Conservation (phyloP, 1,284 basidiomycete genomes). For the Tilletiopsis washingtonensis region DNA sequence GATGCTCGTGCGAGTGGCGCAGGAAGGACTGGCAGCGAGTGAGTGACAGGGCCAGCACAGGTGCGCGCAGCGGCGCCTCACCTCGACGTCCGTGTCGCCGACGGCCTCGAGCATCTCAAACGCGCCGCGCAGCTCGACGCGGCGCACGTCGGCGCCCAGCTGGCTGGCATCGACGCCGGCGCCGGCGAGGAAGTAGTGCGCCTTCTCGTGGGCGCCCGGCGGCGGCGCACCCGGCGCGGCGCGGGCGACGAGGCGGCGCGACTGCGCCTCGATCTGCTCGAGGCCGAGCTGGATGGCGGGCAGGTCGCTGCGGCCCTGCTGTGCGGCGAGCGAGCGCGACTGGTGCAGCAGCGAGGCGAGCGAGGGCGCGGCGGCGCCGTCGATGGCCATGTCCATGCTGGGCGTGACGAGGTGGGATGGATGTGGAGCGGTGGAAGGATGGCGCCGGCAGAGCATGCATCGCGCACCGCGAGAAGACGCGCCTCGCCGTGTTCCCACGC, state of each 20-base stretch:
- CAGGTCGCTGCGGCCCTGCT: constrained; percentile 57
- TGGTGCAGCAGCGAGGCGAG: constrained; percentile 36
- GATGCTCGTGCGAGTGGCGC: constrained; percentile 85
- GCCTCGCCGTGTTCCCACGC: no score
- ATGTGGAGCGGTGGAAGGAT: no score
- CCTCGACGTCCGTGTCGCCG: constrained; percentile 77
- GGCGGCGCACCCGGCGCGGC: neutral
- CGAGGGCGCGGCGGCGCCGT: constrained; percentile 17
- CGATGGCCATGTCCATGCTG: no score
- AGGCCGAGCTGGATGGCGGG: constrained; percentile 77
- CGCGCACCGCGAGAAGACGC: no score
- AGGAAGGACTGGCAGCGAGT: constrained; percentile 68
- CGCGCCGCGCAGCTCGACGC: constrained; percentile 71
- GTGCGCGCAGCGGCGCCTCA: neutral
- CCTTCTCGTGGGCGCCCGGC: neutral
- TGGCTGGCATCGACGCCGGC: constrained; percentile 79
- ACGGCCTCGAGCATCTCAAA: constrained; percentile 81
- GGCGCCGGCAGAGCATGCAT: no score
- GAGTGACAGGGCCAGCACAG: neutral
- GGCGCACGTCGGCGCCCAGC: constrained; percentile 67
- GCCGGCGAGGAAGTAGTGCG: constrained; percentile 63
- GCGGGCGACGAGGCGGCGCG: constrained; percentile 54
- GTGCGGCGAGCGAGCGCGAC: constrained; percentile 42
- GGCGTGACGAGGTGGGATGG: no score
- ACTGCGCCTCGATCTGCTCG: constrained; percentile 82